phyloP scores from a whole-genome alignment of 2,329 filamentous ascomycete genomes.

The Pseudogymnoascus sp. region DNA sequence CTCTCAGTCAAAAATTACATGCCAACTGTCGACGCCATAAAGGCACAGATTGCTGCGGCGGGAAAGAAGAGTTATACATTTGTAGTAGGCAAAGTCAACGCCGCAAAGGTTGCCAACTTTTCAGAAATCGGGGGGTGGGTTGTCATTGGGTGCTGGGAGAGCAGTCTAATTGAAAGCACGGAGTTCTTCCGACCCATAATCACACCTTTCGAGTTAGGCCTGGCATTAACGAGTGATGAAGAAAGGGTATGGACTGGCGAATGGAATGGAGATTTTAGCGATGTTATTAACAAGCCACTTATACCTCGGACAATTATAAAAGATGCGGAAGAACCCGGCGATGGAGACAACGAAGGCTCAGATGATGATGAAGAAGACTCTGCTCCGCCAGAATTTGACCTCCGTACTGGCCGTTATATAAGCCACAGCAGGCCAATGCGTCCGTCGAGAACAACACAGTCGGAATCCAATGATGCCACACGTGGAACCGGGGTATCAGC shows the following conservation, averaged over 20 bases:
- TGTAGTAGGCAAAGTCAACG: constrained; percentile 92
- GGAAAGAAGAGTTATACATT: constrained; percentile 96
- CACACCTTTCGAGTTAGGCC: constrained; percentile 85
- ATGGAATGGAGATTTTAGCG: constrained; percentile 83
- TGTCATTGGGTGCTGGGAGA: constrained; percentile 97
- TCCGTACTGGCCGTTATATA: constrained; percentile 77
- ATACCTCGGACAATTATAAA: constrained; percentile 19
- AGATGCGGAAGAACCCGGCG: constrained; percentile 20
- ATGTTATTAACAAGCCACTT: constrained; percentile 24
- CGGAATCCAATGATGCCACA: constrained; percentile 8
- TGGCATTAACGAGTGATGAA: constrained; percentile 67
- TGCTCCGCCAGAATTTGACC: constrained; percentile 81
- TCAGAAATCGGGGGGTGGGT: constrained; percentile 94
- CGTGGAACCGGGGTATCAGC: constrained; percentile 24
- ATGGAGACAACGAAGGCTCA: constrained; percentile 32
- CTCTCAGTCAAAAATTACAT: constrained; percentile 88
- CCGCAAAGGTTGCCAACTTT: constrained; percentile 94
- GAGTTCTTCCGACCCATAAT: constrained; percentile 84
- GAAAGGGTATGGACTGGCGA: constrained; percentile 75
- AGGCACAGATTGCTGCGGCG: constrained; percentile 61
- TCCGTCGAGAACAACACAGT: constrained; percentile 2
- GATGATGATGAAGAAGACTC: constrained; percentile 58
- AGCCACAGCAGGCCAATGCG: constrained; percentile 70
- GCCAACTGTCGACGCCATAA: constrained; percentile 64
- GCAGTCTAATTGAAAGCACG: constrained; percentile 78